Base-by-base conservation (phyloP, 179 eudicot genomes). In the Pouteria campechiana region DNA sequence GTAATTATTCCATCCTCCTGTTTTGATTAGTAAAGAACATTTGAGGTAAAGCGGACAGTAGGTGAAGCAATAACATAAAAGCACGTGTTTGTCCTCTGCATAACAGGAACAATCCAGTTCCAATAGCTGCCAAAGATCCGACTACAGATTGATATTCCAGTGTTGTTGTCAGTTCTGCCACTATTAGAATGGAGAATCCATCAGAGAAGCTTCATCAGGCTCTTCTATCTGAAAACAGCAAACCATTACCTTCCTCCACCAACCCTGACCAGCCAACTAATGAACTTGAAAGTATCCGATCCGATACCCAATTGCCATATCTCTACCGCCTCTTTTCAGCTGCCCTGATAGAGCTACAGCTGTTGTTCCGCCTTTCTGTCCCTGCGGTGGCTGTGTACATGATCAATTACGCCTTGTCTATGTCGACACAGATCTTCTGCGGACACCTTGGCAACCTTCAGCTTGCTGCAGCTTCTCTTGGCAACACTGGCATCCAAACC, bases 381-480 rank as follows among this genome's bases (percentile, higher is more conserved):
- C 70, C 64, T 3, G 42, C 70, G 1, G 37, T 52, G n/a, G n/a
- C 21, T 3, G 41, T 44, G 14, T 65, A 65, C 51, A 7, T 67
- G 24, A 48, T 63, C 5, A 62, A 54, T 53, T 46, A 58, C 44
- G 44, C 49, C 32, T 57, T 63, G 64, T 62, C 65, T 17, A 38
- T 63, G 46, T 57, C 57, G 20, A 68, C 65, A 4, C 57, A 56
- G 17, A 54, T 68, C 41, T 62, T 57, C 41, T 41, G 60, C 32
- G 64, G 74, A 25, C 69, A 68, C 36, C 57, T 68, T 15, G 69
- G 70, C 20, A 57, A 58, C 32, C 60, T 52, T 39, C 37, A 52
- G 56, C 62, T 65, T 11, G 70, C 70, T 9, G 70, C 70, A 1
- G 55, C 70, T 28, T 41, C 51, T 2, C 65, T 65, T 5, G 70